These are phyloP conservation scores for Leptographium galeiforme DNA, from an alignment of 2,329 filamentous ascomycete genomes.

Conservation along the genomic window DNA sequence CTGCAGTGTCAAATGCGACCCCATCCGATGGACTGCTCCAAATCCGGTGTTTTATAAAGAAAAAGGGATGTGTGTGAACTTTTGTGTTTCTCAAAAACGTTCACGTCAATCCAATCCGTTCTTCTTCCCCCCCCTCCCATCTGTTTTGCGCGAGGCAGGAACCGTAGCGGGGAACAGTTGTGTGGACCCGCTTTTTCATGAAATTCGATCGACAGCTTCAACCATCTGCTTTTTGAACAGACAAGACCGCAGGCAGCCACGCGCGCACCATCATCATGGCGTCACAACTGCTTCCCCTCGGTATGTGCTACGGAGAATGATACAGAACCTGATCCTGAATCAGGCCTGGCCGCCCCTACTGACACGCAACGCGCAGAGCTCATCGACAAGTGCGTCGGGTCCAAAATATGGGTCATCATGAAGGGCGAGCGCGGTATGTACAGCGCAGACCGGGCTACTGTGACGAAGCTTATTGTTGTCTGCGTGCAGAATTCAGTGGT, in stretches of 20 bases:
- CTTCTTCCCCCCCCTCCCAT: too few species aligned
- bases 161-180: too few species aligned
- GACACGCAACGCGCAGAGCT: slow-evolving; percentile 48
- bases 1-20: neutral
- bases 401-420: slow-evolving; percentile 97
- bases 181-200: neutral
- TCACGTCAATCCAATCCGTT: too few species aligned
- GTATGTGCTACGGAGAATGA: slow-evolving; percentile 24
- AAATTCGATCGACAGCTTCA: neutral
- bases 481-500: slow-evolving; percentile 70
- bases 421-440: slow-evolving; percentile 87
- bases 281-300: slow-evolving; percentile 60
- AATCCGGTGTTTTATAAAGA: too few species aligned
- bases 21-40: too few species aligned
- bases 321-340: neutral
- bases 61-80: too few species aligned
- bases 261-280: slow-evolving; percentile 35
- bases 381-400: slow-evolving; percentile 98
- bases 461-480: neutral
- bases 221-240: neutral
- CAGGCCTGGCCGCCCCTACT: neutral
- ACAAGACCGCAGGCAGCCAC: neutral
- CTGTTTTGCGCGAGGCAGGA: too few species aligned
- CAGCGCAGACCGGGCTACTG: neutral
- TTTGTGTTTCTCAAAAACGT: too few species aligned